Base-by-base conservation (phyloP, 257 asterid species). In the Prunella vulgaris region DNA sequence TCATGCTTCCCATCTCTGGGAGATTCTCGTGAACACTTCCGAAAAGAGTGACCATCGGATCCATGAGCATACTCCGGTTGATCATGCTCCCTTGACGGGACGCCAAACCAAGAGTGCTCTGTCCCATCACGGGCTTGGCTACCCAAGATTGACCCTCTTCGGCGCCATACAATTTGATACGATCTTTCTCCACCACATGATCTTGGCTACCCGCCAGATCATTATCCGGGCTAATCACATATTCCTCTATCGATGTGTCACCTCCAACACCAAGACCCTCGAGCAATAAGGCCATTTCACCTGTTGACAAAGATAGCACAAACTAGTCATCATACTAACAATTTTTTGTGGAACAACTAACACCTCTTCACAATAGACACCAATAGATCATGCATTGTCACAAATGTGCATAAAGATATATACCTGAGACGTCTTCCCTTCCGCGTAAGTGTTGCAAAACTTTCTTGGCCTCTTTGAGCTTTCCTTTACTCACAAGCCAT, bases 111-210 rank as follows among this genome's bases (percentile, higher is more conserved):
- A 94, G 90, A 28, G 86, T 81, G 66, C 95, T 87, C 72, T 80
- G 97, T 5, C 96, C 95, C 13, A 75, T 75, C 3, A 85, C 94
- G 2, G 99, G 97, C 70, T 88, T 89, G 44, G 99, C 99, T 10
- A 91, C 70, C 96, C 95, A 94, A 10, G 98, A 94, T 62, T 80
- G 93, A 54, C 98, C 99, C 76, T 85, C 99, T 75, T 89, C 97
- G 22, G 99, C 96, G 2, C 99, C 99, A 14, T 91, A 89, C 37
- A 94, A 71, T 76, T 85, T 91, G 80, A 94, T 87, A 10, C 69
- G 84, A 24, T 84, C 90, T 71, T 83, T 82, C 40, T 86, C 87
- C 32, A 49, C 78, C 2, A 66, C 91, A n/a, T 86, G 86, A 5
- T 91, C 97, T 13, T 81, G 84, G 82, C 13, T 71, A 7, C 81